phyloP scores from a whole-genome alignment of 1,284 basidiomycete species.

The Microbotryum scabiosae region DNA sequence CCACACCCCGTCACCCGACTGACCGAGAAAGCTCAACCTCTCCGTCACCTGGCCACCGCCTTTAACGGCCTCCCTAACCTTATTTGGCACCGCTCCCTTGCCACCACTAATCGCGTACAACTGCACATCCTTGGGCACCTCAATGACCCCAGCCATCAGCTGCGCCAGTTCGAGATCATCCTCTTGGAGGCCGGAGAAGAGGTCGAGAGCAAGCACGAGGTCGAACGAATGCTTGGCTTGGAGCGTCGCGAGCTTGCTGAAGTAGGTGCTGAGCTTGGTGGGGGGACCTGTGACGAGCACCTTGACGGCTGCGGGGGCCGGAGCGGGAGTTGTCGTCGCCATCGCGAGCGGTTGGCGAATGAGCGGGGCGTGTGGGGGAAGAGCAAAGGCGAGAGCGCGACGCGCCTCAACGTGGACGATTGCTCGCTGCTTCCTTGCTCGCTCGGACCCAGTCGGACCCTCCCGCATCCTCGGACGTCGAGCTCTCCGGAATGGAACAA shows the following conservation, averaged over 20 bases:
- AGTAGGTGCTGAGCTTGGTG: constrained; percentile 65
- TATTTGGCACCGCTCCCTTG: constrained; percentile 55
- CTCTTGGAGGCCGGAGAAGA: constrained; percentile 57
- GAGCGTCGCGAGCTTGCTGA: constrained; percentile 73
- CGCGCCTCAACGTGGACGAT: no score
- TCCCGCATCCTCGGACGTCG: no score
- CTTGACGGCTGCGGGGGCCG: constrained; percentile 1
- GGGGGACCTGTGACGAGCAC: constrained; percentile 69
- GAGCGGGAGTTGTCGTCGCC: no score
- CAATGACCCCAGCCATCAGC: constrained; percentile 57
- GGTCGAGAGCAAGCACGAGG: constrained; percentile 74
- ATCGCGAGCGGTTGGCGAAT: no score
- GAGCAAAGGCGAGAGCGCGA: no score
- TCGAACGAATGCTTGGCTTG: constrained; percentile 91
- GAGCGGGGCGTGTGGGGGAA: no score
- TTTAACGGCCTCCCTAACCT: constrained; percentile 62
- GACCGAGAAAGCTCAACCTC: constrained; percentile 77
- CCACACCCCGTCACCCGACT: constrained; percentile 35
- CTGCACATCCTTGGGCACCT: constrained; percentile 63
- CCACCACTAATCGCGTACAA: constrained; percentile 88
- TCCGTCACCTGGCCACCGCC: constrained; percentile 65
- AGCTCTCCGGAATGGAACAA: no score
- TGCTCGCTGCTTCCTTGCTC: no score
- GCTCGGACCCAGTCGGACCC: no score
- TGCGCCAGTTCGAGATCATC: constrained; percentile 50